Conservation (phyloP, 1,284 basidiomycete genomes). For the Leccinum angustisporum region DNA sequence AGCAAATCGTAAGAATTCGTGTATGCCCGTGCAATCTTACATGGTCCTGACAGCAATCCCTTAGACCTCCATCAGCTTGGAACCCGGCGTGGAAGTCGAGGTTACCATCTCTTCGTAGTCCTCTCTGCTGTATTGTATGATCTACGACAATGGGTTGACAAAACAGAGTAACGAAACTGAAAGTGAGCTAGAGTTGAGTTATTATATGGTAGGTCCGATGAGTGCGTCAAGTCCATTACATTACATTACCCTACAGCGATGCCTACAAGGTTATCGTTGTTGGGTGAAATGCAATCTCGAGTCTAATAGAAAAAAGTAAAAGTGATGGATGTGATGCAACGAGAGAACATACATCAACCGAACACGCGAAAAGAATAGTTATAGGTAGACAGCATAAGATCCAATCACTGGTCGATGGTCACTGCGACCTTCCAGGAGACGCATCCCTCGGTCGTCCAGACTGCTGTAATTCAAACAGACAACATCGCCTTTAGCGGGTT, state of each 20-base stretch:
- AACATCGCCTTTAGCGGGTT: conserved; percentile 56
- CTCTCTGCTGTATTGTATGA: neutral
- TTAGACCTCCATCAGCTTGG: conserved; percentile 96
- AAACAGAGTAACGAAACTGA: neutral
- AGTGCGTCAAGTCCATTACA: conserved; percentile 12
- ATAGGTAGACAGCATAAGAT: conserved; percentile 63
- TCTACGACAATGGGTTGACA: conserved; percentile 2
- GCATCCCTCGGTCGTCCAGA: conserved; percentile 76
- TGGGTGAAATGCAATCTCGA: conserved; percentile 3
- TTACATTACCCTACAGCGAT: conserved; percentile 19
- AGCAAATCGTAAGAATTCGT: conserved; percentile 85
- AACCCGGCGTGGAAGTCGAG: conserved; percentile 99
- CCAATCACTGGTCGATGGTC: conserved; percentile 82
- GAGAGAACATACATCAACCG: conserved; percentile 11
- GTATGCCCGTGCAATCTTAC: neutral
- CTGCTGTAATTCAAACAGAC: conserved; percentile 70
- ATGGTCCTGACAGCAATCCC: conserved; percentile 8
- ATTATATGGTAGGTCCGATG: conserved; percentile 12
- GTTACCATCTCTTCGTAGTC: conserved; percentile 85
- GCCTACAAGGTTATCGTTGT: conserved; percentile 19
- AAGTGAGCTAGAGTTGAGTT: neutral
- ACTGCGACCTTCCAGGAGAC: conserved; percentile 71
- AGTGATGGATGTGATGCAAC: conserved; percentile 10
- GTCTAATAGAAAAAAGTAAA: conserved; percentile 2
- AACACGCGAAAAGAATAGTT: conserved; percentile 14